Base-by-base conservation (phyloP, 305 asterid species). In the Salvia sclarea region DNA sequence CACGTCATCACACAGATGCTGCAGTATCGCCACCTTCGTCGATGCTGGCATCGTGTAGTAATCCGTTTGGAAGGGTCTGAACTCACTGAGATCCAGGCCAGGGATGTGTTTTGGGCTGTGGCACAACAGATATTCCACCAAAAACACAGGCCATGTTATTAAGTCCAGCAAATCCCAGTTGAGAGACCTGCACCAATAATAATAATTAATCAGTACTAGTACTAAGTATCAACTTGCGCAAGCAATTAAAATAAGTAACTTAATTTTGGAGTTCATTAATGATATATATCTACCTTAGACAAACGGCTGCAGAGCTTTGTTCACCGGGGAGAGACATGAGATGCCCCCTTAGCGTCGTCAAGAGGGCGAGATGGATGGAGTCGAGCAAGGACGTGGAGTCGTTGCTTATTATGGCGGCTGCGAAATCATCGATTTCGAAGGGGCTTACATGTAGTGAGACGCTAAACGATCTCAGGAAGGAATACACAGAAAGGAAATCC, bases 241-340 rank as follows among this genome's bases (percentile, higher is more conserved):
- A n/a, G n/a, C n/a, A n/a, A n/a, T n/a, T n/a, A n/a, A n/a, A n/a
- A n/a, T n/a, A n/a, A n/a, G n/a, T n/a, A n/a, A n/a, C n/a, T n/a
- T n/a, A n/a, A n/a, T n/a, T n/a, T n/a, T n/a, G n/a, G n/a, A n/a
- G n/a, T n/a, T n/a, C n/a, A n/a, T n/a, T n/a, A n/a, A n/a, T n/a
- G n/a, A n/a, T n/a, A n/a, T n/a, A n/a, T n/a, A n/a, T n/a, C n/a
- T 84, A 89, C 97, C 97, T 92, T 68, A 89, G 91, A 71, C 95
- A 88, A 16, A 62, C 69, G 59, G 82, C 81, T 9, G 95, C 92
- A 21, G 89, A 76, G 67, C 85, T 82, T 57, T n/a, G n/a, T n/a
- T 88, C 96, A 55, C 50, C 74, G 8, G 95, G 78, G 75, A 88
- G 91, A 37, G 78, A 82, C 72, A 75, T 84, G 72, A 92, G 74